Evolutionary conservation across 1,284 basidiomycete species (phyloP), one percentile per base, ranked within the genome.

Genomic region (Coniophora puteana): DNA sequence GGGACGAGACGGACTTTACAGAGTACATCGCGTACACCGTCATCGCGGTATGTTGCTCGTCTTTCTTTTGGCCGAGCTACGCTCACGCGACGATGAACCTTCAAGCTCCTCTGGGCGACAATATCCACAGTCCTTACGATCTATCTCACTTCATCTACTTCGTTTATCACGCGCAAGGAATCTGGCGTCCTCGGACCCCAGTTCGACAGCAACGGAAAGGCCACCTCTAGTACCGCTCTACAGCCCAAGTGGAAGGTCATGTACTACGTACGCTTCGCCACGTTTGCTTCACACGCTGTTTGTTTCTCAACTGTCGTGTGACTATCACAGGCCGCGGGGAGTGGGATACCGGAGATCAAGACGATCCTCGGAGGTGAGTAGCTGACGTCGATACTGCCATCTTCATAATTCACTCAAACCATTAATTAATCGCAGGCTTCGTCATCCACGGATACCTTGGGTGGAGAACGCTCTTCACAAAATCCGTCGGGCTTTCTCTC

Each of bases 391-490:
- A 11, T 47, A 43, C 5, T 18, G 36, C 20, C 24, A 13, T 17
- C 10, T 16, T 8, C 28, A 13, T 5, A 18, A 7, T 4, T 28
- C 47, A 38, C 31, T 28, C 18, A 43, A 8, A 21, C 34, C n/a
- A 41, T 43, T 23, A 30, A 22, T 44, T 28, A 3, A 17, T n/a
- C n/a, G 25, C 40, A 86, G 88, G 91, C n/a, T 98, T 97, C 54
- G 94, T 98, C 14, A 97, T 99, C 47, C 93, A 96, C 55, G 95
- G 95, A 16, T 99, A 96, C 61, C 83, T 99, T 28, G 95, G 95
- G 22, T 83, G 76, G 30, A 85, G 92, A 49, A 93, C 89, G 0
- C 66, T 98, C 37, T 84, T 93, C 55, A 92, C 89, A n/a, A 99
- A 99, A 62, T 76, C 85, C 11, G 73, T 95, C 26, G 95, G 94